These are phyloP conservation scores for Pisolithus tinctorius DNA, from an alignment of 768 basidiomycete species.

Conservation along the genomic window DNA sequence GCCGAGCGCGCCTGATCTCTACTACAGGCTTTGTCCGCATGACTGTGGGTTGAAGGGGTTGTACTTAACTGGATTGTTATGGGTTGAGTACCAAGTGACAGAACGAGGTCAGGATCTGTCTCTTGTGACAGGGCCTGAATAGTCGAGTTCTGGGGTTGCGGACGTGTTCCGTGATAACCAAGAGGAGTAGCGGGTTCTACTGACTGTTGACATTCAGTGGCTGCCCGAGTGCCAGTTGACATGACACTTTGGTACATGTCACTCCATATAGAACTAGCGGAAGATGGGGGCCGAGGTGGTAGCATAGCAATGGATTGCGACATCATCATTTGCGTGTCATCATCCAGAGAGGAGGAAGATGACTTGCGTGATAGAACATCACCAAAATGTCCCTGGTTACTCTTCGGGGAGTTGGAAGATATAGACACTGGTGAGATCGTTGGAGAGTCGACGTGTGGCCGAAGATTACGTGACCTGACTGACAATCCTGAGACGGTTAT, in stretches of 20 bases:
- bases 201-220: background rate
- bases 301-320: constrained; percentile 67
- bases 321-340: constrained; percentile 60
- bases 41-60: constrained; percentile 24
- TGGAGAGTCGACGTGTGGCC: constrained; percentile 12
- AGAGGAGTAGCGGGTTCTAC: background rate
- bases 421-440: constrained; percentile 22
- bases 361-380: constrained; percentile 37
- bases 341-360: constrained; percentile 58
- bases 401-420: constrained; percentile 9
- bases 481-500: constrained; percentile 52
- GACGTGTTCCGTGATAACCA: background rate
- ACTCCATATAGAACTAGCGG: constrained; percentile 42
- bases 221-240: constrained; percentile 26
- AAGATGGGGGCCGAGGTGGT: constrained; percentile 41
- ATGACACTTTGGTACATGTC: constrained; percentile 79
- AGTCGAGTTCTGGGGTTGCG: constrained; percentile 5
- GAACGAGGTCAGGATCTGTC: constrained; percentile 37
- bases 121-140: background rate
- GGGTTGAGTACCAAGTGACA: constrained; percentile 61
- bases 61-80: constrained; percentile 51
- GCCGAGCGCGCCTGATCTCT: constrained; percentile 2
- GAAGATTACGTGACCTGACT: constrained; percentile 45
- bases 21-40: constrained; percentile 4
- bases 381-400: background rate